Evolutionary conservation across 176 grass and related monocot genomes (phyloP).

Genomic region (Triticum dicoccoides): DNA sequence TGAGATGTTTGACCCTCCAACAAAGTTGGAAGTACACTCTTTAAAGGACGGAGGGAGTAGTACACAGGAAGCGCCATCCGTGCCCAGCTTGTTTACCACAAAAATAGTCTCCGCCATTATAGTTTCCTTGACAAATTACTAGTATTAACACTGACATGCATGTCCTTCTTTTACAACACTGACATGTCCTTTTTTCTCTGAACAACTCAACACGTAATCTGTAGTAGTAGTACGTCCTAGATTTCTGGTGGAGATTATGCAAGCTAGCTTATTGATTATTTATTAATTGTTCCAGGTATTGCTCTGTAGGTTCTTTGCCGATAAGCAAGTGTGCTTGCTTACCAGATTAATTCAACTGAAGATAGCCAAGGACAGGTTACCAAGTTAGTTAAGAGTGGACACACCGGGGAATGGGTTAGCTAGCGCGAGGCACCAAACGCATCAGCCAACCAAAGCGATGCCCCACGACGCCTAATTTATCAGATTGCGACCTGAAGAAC

Average conservation of each 20-base stretch:
- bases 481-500: background rate
- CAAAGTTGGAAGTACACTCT: too few relatives aligned
- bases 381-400: conserved; percentile 17
- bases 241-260: background rate
- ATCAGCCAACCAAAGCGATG: conserved; percentile 20
- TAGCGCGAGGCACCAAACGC: background rate
- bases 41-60: too few relatives aligned
- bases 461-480: background rate
- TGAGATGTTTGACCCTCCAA: too few relatives aligned
- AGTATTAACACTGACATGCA: too few relatives aligned
- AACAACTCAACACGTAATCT: background rate
- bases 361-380: background rate
- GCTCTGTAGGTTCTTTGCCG: background rate
- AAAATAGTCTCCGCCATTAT: background rate
- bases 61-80: background rate
- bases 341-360: background rate
- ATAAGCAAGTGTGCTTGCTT: background rate
- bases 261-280: background rate
- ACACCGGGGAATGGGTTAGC: background rate
- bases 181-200: background rate
- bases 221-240: background rate
- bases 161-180: too few relatives aligned
- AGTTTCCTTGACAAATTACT: background rate
- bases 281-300: background rate
- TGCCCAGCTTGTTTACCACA: background rate